Base-by-base conservation (phyloP, 257 asterid genomes). In the Pogostemon cablin region DNA sequence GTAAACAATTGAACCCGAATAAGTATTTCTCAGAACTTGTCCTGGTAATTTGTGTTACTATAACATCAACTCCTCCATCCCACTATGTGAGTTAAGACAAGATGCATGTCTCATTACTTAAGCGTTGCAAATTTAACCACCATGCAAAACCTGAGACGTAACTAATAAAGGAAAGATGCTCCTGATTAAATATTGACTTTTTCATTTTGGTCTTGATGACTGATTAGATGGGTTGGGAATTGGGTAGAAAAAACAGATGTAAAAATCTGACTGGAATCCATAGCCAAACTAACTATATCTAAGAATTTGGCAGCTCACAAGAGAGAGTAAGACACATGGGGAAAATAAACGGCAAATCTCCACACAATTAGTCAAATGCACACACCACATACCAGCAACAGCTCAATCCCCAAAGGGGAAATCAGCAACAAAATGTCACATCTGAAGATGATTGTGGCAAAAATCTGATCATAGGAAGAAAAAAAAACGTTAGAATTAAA, bases 391-490 rank as follows among this genome's bases (percentile, higher is more conserved):
- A 91, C 99, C 98, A 91, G 86, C 79, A 91, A 72, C 58, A 95
- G 88, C 84, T 84, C 86, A 80, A 91, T 81, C 77, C 96, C 97
- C 62, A 95, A 67, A 62, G 99, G 98, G 60, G 88, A 68, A 75
- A 84, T 72, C 70, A 95, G 98, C 63, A 95, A 78, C 79, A 91
- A 79, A 71, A 91, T 82, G 82, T 95, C 99, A 49, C 99, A 95
- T 89, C 98, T 88, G 87, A 95, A 88, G 79, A 89, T 75, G 62
- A 85, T 40, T 34, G 96, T 91, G 46, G 97, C 96, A 77, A 84
- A 85, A 78, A 89, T 82, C 98, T 95, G 93, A 76, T 65, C 76
- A 79, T 69, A 63, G 59, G 17, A 79, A 82, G 84, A 77, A 72
- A 37, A 76, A 68, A 40, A 75, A 77, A 74, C 72, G 74, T 57